Conservation (phyloP, 73 alveolate species). For the Stentor coeruleus region DNA sequence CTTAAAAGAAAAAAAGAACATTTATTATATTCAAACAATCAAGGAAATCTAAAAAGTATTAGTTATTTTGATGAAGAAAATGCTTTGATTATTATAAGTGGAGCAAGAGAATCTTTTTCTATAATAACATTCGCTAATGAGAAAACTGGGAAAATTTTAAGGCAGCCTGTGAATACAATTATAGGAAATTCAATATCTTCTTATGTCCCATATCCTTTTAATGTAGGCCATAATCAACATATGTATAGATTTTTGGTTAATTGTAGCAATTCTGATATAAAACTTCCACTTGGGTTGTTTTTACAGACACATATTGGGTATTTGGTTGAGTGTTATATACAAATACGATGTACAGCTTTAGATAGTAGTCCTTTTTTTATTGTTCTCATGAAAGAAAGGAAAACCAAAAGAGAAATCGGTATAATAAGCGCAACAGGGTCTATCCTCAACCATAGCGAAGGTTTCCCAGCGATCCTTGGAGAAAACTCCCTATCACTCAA, state of each 20-base stretch:
- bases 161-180: not conserved
- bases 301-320: too few relatives aligned
- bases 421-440: too few relatives aligned
- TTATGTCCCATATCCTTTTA: slow-evolving; percentile 13
- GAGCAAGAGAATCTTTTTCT: not conserved
- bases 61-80: slow-evolving; percentile 15
- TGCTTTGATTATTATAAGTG: not conserved
- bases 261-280: not conserved
- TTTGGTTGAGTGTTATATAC: too few relatives aligned
- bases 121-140: not conserved
- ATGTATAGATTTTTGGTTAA: not conserved
- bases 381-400: too few relatives aligned
- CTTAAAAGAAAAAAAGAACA: not conserved
- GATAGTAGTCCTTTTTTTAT: too few relatives aligned
- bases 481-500: too few relatives aligned
- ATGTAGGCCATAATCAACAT: not conserved
- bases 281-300: not conserved
- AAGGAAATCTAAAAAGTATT: not conserved
- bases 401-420: too few relatives aligned
- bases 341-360: too few relatives aligned
- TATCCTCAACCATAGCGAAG: too few relatives aligned
- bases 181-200: not conserved
- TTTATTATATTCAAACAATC: not conserved
- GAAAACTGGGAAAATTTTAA: not conserved
- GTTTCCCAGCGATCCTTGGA: too few relatives aligned